Percentiles rank a stretch among this genome's conserved stretches.
phyloP scores from a whole-genome alignment of 495 filamentous ascomycete species.

The Pseudevernia furfuracea region DNA sequence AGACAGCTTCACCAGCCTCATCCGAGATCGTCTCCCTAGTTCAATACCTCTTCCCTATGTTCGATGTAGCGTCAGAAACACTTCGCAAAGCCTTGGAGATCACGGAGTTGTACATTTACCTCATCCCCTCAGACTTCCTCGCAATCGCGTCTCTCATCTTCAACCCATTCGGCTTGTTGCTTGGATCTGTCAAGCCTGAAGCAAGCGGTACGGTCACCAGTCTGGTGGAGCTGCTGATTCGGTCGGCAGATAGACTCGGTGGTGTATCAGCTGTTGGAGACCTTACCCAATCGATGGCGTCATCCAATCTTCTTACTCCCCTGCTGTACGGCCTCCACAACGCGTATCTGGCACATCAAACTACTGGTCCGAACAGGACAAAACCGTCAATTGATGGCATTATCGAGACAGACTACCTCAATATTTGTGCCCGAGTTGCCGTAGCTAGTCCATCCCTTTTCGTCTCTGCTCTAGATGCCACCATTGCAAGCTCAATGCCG shows the following conservation, averaged over 20 bases:
- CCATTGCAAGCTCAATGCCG: too few species aligned
- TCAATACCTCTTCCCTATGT: slow-evolving; percentile 59
- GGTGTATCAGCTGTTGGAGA: slow-evolving; percentile 55
- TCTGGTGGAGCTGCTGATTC: slow-evolving; percentile 64
- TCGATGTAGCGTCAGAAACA: slow-evolving; percentile 61
- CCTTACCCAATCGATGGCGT: slow-evolving; percentile 59
- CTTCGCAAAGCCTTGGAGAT: slow-evolving; percentile 64
- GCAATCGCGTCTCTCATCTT: slow-evolving; percentile 54
- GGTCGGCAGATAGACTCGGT: slow-evolving; percentile 59
- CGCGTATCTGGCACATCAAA: slow-evolving; percentile 63
- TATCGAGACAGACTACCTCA: slow-evolving; percentile 74
- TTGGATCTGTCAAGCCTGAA: slow-evolving; percentile 54
- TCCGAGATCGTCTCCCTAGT: slow-evolving; percentile 59
- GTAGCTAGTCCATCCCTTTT: slow-evolving; percentile 61
- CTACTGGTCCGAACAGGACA: slow-evolving; percentile 64
- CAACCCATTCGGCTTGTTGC: slow-evolving; percentile 48
- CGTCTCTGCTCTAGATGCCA: slow-evolving; percentile 44
- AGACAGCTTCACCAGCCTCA: slow-evolving; percentile 54
- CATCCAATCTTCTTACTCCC: slow-evolving; percentile 55
- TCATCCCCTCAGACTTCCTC: slow-evolving; percentile 70
- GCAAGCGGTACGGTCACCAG: slow-evolving; percentile 58
- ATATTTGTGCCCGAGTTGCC: slow-evolving; percentile 71
- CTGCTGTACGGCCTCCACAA: slow-evolving; percentile 65
- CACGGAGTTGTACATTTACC: slow-evolving; percentile 68
- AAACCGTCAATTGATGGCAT: slow-evolving; percentile 55